Conservation (phyloP, 345 rosid genomes). For the Turnera subulata region DNA sequence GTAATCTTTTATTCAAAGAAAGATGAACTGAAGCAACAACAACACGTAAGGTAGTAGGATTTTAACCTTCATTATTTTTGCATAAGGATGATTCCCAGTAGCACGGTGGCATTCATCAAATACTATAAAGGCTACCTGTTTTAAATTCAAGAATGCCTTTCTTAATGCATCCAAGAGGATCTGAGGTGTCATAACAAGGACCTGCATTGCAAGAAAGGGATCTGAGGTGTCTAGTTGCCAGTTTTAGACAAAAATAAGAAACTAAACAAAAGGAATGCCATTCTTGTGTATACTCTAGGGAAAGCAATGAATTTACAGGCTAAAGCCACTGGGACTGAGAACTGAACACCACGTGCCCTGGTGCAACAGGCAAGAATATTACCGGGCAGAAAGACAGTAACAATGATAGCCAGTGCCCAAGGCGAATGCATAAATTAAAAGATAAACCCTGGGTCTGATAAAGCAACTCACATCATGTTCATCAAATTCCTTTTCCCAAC, state of each 20-base stretch:
- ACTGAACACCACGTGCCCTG: too few relatives aligned
- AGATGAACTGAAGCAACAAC: neutral
- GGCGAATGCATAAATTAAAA: too few relatives aligned
- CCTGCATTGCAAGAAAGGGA: constrained; percentile 36
- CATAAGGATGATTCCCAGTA: constrained; percentile 74
- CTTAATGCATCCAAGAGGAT: constrained; percentile 72
- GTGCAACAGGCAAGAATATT: too few relatives aligned
- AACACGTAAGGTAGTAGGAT: constrained; percentile 9
- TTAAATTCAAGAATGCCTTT: constrained; percentile 55
- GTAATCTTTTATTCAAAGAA: neutral
- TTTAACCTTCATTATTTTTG: constrained; percentile 73
- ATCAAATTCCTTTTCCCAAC: constrained; percentile 68
- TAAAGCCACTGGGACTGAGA: too few relatives aligned
- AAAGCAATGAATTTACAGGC: too few relatives aligned
- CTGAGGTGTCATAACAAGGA: constrained; percentile 92
- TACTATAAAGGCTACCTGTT: constrained; percentile 56
- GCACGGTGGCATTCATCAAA: constrained; percentile 90
- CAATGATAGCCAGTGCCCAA: too few relatives aligned
- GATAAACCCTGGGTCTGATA: neutral
- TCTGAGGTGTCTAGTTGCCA: neutral
- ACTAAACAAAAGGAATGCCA: too few relatives aligned
- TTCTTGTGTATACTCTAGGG: too few relatives aligned
- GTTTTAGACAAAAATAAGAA: too few relatives aligned
- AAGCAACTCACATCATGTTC: constrained; percentile 54
- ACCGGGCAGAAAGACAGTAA: too few relatives aligned